Evolutionary conservation across 169 alveolate species (phyloP), one percentile per base, ranked within the genome.

Genomic region (Pseudocohnilembus persalinus): DNA sequence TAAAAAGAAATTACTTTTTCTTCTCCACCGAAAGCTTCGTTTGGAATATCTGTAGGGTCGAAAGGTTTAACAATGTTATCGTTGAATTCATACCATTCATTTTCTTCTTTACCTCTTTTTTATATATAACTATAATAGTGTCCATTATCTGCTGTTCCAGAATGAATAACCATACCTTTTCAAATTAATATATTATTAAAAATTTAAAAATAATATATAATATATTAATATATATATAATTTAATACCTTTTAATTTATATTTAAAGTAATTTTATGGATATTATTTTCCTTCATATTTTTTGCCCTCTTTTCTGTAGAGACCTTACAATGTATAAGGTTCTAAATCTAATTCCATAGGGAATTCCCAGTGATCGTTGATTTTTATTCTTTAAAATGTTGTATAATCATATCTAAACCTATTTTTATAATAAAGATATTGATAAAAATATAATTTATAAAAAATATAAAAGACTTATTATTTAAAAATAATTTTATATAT

Each of bases 121-220:
- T 88, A 88, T 29, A 94, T 96, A 34, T 89, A 90, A 68, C 95
- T 92, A 88, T 91, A 93, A 88, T 96, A 96, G 85, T 96, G 98
- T 0, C 98, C 98, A 49, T 89, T 87, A 76, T 96, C 97, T 30
- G 97, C 96, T 24, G 92, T 93, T 0, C 98, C 98, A 35, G 90
- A 90, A 82, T 96, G 98, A 26, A 96, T 92, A 35, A 95, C 94
- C 11, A 94, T 89, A 27, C 98, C n/a, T n/a, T n/a, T n/a, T n/a
- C n/a, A n/a, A n/a, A n/a, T n/a, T n/a, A n/a, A n/a, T n/a, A n/a
- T n/a, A n/a, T n/a, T n/a, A n/a, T n/a, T n/a, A n/a, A n/a, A n/a
- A n/a, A n/a, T n/a, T n/a, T n/a, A n/a, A n/a, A n/a, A n/a, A n/a
- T n/a, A n/a, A n/a, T n/a, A n/a, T n/a, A n/a, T n/a, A n/a, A n/a